phyloP scores from a whole-genome alignment of 768 basidiomycete genomes.

The Tulasnella sp. region DNA sequence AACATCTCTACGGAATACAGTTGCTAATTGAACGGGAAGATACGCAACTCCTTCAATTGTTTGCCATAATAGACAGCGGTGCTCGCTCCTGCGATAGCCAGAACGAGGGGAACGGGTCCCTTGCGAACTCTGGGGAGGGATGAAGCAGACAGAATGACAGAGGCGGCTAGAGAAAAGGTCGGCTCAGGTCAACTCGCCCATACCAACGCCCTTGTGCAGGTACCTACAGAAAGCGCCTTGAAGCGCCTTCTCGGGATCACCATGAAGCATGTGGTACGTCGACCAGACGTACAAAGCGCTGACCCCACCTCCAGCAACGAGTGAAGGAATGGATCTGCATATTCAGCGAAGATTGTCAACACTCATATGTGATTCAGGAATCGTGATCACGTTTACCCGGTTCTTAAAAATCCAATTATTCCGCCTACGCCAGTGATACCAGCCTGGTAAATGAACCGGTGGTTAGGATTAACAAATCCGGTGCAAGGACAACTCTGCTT shows the following conservation, averaged over 20 bases:
- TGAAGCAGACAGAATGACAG: slow-evolving; percentile 66
- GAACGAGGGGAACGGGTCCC: slow-evolving; percentile 64
- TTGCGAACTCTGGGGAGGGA: slow-evolving; percentile 68
- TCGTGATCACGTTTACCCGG: neutral
- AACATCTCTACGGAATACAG: neutral
- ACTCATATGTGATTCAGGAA: neutral
- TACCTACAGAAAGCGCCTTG: slow-evolving; percentile 66
- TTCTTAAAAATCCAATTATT: slow-evolving; percentile 44
- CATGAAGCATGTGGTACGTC: slow-evolving; percentile 68
- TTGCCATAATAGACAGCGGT: slow-evolving; percentile 58
- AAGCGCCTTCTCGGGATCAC: slow-evolving; percentile 58
- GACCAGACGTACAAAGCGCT: slow-evolving; percentile 76
- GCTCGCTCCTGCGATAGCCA: slow-evolving; percentile 58
- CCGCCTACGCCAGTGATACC: slow-evolving; percentile 73
- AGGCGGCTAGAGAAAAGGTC: slow-evolving; percentile 48
- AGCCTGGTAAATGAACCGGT: slow-evolving; percentile 1
- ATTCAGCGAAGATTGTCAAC: no score
- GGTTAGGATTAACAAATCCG: neutral
- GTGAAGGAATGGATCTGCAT: slow-evolving; percentile 68
- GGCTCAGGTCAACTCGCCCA: neutral
- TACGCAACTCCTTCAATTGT: slow-evolving; percentile 26
- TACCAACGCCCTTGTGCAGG: neutral
- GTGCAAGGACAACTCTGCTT: neutral
- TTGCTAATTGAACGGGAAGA: slow-evolving; percentile 13
- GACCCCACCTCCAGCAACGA: slow-evolving; percentile 72